Percentiles rank a stretch among this genome's conserved stretches.
Evolutionary conservation across 192 early-diverging fungal species (phyloP).

Genomic region (Coemansia sp.): DNA sequence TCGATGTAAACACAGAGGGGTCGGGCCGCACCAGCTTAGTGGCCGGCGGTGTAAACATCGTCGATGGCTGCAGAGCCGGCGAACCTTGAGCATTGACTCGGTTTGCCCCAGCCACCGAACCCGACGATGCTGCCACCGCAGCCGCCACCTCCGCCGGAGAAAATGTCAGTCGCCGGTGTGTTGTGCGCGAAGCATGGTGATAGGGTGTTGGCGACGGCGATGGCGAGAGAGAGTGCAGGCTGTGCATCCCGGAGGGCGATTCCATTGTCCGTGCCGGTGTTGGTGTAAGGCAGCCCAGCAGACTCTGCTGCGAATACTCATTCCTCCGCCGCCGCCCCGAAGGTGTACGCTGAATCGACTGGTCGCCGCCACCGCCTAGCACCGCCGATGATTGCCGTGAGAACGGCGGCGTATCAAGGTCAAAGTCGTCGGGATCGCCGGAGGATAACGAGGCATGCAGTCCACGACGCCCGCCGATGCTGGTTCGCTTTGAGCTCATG

Average conservation of each 20-base stretch:
- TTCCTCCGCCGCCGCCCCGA: background rate
- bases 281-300: conserved; percentile 30
- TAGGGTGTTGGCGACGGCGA: conserved; percentile 26
- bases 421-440: conserved; percentile 4
- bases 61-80: background rate
- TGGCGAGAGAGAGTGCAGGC: conserved; percentile 11
- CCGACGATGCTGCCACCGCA: conserved; percentile 19
- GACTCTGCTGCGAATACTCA: conserved; percentile 7
- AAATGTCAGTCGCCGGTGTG: conserved; percentile 42
- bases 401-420: conserved; percentile 5
- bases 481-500: background rate
- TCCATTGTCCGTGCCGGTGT: conserved; percentile 7
- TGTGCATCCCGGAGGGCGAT: conserved; percentile 5
- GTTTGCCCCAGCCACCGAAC: conserved; percentile 22
- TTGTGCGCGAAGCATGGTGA: conserved; percentile 9
- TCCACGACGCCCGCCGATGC: background rate
- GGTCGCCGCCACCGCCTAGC: background rate
- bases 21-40: conserved; percentile 56
- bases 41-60: conserved; percentile 54
- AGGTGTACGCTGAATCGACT: background rate
- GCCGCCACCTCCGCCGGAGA: conserved; percentile 31
- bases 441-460: background rate
- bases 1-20: conserved; percentile 51
- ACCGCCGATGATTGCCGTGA: conserved; percentile 1
- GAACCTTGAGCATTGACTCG: conserved; percentile 15